Evolutionary conservation across 352 stramenopile genomes (phyloP).

Genomic region (Globisporangium barbulae): DNA sequence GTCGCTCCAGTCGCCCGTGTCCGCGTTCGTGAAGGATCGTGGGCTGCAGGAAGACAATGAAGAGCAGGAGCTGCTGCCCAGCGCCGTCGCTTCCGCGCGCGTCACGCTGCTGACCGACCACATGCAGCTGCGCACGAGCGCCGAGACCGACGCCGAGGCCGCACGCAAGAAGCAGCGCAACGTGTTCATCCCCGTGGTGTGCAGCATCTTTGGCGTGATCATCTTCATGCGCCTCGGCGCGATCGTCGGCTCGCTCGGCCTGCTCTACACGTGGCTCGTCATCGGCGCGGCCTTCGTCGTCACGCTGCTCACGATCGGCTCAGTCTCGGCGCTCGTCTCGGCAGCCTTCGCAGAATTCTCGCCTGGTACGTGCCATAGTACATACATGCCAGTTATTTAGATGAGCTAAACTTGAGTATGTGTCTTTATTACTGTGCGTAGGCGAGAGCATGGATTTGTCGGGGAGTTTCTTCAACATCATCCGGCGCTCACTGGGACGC

Average conservation of each 20-base stretch:
- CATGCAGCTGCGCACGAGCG: conserved; percentile 5
- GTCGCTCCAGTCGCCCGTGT: not conserved
- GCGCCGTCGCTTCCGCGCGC: not conserved
- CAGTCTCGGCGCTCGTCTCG: conserved; percentile 42
- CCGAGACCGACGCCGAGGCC: conserved; percentile 6
- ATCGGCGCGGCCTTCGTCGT: conserved; percentile 35
- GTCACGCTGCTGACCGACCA: conserved; percentile 5
- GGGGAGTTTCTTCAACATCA: conserved; percentile 28
- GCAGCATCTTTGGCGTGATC: conserved; percentile 52
- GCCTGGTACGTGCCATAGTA: not conserved
- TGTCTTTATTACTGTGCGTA: not conserved
- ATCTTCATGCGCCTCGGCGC: conserved; percentile 51
- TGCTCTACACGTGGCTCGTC: conserved; percentile 22
- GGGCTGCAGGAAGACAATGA: not conserved
- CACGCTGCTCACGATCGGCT: conserved; percentile 46
- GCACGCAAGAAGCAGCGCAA: conserved; percentile 23
- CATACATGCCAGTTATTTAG: not conserved
- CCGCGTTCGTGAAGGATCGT: not conserved
- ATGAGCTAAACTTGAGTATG: not conserved
- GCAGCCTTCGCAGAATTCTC: conserved; percentile 14
- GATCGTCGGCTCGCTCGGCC: conserved; percentile 34
- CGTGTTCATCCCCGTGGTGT: conserved; percentile 44
- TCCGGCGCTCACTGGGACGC: conserved; percentile 24
- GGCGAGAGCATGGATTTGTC: conserved; percentile 11
- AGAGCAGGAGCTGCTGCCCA: not conserved